Evolutionary conservation across 495 filamentous ascomycete species (phyloP).

Genomic region (Achaetomiella virescens): DNA sequence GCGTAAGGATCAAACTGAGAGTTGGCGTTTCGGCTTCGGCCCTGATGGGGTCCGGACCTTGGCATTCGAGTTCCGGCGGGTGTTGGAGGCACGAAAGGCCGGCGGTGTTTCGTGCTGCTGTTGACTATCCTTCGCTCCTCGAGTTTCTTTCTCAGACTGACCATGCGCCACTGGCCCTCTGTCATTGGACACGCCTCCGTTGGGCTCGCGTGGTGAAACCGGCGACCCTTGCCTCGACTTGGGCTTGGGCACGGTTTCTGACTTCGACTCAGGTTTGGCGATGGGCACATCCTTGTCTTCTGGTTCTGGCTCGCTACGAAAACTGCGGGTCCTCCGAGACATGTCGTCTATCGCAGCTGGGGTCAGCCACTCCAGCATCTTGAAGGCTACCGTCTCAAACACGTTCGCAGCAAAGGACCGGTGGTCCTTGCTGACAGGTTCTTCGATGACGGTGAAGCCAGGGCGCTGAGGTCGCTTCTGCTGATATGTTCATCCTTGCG

Average conservation of each 20-base stretch:
- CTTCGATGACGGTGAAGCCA: slow-evolving; percentile 32
- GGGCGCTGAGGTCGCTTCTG: slow-evolving; percentile 5
- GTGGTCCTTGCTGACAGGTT: slow-evolving; percentile 61
- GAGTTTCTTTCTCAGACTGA: slow-evolving; percentile 2
- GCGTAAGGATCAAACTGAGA: slow-evolving; percentile 36
- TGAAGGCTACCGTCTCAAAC: slow-evolving; percentile 69
- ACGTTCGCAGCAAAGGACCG: slow-evolving; percentile 79
- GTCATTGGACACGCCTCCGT: not conserved
- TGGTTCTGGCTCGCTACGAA: slow-evolving; percentile 10
- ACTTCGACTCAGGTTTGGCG: slow-evolving; percentile 1
- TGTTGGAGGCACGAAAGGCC: slow-evolving; percentile 14
- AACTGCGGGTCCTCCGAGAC: slow-evolving; percentile 23
- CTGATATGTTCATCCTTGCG: not conserved
- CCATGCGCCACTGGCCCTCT: not conserved
- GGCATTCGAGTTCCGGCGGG: slow-evolving; percentile 41
- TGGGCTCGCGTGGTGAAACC: not conserved
- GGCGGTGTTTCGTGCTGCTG: slow-evolving; percentile 12
- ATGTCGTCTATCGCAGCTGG: slow-evolving; percentile 44
- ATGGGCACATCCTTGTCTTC: not conserved
- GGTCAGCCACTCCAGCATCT: slow-evolving; percentile 75
- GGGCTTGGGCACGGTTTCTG: not conserved
- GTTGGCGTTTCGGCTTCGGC: slow-evolving; percentile 32
- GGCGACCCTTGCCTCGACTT: not conserved
- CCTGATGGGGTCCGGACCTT: slow-evolving; percentile 35
- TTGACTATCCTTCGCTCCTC: slow-evolving; percentile 10